phyloP scores from a whole-genome alignment of 2,329 filamentous ascomycete species.

The Aspergillus quadrilineatus region DNA sequence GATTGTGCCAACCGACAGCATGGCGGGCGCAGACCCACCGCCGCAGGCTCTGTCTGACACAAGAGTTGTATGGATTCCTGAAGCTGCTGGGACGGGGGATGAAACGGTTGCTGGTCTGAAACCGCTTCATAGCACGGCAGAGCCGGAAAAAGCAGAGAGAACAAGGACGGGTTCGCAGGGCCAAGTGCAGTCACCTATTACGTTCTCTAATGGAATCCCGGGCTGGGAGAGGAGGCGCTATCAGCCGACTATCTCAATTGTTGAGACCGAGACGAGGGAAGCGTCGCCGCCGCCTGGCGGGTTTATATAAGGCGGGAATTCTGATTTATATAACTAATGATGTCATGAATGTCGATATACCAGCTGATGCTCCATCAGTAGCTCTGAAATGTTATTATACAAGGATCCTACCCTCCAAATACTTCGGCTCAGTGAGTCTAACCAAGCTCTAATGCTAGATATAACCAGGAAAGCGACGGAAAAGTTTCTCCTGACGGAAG shows the following conservation, averaged over 20 bases:
- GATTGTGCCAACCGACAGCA: not conserved
- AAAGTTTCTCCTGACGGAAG: too few species aligned
- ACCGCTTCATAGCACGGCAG: not conserved
- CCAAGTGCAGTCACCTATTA: not conserved
- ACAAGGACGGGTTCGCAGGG: not conserved
- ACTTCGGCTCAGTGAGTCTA: too few species aligned
- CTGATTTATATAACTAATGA: not conserved
- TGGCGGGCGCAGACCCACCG: conserved; percentile 1
- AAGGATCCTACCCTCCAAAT: too few species aligned
- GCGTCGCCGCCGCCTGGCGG: not conserved
- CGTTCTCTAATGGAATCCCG: not conserved
- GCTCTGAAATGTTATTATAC: too few species aligned
- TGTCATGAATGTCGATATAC: not conserved
- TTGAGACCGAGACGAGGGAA: not conserved
- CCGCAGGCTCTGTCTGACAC: not conserved
- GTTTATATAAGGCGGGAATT: not conserved
- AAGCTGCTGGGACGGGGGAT: not conserved
- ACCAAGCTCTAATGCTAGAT: too few species aligned
- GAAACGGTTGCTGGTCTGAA: not conserved
- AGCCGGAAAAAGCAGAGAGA: not conserved
- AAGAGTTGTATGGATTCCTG: conserved; percentile 1
- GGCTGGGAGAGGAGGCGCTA: not conserved
- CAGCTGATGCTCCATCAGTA: too few species aligned
- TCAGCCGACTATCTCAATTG: not conserved
- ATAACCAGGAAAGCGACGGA: too few species aligned